Conservation (phyloP, 495 filamentous ascomycete genomes). For the Diplogelasinospora grovesii region DNA sequence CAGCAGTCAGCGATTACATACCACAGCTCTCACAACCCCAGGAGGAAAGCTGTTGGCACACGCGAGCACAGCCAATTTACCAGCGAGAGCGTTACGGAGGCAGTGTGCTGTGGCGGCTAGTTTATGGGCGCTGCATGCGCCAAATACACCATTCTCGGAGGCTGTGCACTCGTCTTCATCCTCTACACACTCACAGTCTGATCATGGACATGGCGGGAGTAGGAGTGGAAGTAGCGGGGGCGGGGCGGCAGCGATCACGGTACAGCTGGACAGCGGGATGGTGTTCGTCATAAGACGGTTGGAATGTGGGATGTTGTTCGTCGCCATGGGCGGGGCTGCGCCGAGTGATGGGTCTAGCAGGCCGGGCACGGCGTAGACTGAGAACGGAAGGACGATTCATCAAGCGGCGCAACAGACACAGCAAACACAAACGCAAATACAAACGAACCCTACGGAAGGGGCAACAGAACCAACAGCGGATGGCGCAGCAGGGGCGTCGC, state of each 20-base stretch:
- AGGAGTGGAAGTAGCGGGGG: not conserved
- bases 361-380: slow-evolving; percentile 1
- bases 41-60: slow-evolving; percentile 45
- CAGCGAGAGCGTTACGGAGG: slow-evolving; percentile 36
- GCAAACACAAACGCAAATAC: slow-evolving; percentile 3
- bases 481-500: not conserved
- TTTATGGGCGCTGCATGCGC: slow-evolving; percentile 35
- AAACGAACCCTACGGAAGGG: too few relatives aligned
- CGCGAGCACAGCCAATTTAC: slow-evolving; percentile 33
- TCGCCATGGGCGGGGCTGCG: slow-evolving; percentile 41
- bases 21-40: slow-evolving; percentile 37
- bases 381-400: too few relatives aligned
- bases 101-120: slow-evolving; percentile 44
- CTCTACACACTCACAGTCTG: too few relatives aligned
- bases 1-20: too few relatives aligned
- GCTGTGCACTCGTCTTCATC: too few relatives aligned
- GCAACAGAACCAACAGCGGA: not conserved
- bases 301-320: slow-evolving; percentile 44
- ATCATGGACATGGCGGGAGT: too few relatives aligned
- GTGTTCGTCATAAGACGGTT: slow-evolving; percentile 43
- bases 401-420: slow-evolving; percentile 1
- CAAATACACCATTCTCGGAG: too few relatives aligned
- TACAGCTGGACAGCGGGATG: slow-evolving; percentile 38
- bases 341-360: not conserved
- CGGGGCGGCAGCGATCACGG: slow-evolving; percentile 27